phyloP scores from a whole-genome alignment of 2,329 filamentous ascomycete species.

The Penicillium sp. region DNA sequence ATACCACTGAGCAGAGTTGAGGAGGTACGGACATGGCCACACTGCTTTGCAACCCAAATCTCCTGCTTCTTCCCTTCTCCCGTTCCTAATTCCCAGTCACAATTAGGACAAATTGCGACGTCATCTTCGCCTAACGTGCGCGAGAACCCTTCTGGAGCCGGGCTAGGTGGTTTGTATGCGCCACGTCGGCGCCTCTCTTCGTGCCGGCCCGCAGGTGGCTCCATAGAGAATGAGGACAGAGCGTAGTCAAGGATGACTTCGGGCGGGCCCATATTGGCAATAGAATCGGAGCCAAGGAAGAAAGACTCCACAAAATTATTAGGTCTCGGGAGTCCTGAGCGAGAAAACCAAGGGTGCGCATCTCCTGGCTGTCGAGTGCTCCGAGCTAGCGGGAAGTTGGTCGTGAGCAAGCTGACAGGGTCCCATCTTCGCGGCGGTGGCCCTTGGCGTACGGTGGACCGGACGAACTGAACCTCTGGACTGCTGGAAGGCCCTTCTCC shows the following conservation, averaged over 20 bases:
- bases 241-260: conserved; percentile 13
- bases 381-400: not conserved
- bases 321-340: not conserved
- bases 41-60: conserved; percentile 88
- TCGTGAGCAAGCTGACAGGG: not conserved
- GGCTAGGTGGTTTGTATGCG: conserved; percentile 63
- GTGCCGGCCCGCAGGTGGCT: not conserved
- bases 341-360: not conserved
- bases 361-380: not conserved
- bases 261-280: not conserved
- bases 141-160: conserved; percentile 75
- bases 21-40: conserved; percentile 75
- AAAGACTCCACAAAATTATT: not conserved
- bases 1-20: not conserved
- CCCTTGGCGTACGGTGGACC: conserved; percentile 29
- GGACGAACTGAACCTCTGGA: conserved; percentile 56
- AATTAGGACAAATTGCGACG: conserved; percentile 80
- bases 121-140: conserved; percentile 71
- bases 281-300: not conserved
- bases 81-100: conserved; percentile 78
- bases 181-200: conserved; percentile 21
- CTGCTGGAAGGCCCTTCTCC: conserved; percentile 33
- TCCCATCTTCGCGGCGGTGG: conserved; percentile 8
- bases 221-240: conserved; percentile 12
- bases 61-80: conserved; percentile 73